Evolutionary conservation across 1,284 basidiomycete species (phyloP).

Genomic region (Moniliophthora roreri): DNA sequence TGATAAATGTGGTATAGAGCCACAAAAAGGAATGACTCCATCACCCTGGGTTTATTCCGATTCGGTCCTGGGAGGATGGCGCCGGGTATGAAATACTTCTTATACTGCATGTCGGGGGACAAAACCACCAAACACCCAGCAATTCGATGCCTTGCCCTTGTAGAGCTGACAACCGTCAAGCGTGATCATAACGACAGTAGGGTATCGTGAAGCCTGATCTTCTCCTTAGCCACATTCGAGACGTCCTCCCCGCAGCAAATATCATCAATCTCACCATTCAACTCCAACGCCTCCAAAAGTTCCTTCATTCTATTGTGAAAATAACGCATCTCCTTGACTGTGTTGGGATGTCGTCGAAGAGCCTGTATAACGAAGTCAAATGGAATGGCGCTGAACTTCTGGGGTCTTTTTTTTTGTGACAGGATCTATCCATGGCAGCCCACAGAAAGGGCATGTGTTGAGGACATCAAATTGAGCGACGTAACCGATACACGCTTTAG

Average conservation of each 20-base stretch:
- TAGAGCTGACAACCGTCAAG: conserved; percentile 33
- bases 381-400: conserved; percentile 20
- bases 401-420: conserved; percentile 8
- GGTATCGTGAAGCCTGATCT: conserved; percentile 22
- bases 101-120: conserved; percentile 25
- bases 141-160: conserved; percentile 25
- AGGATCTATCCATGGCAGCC: conserved; percentile 21
- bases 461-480: conserved; percentile 23
- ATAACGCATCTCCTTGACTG: conserved; percentile 22
- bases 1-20: conserved; percentile 22
- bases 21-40: conserved; percentile 29
- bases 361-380: conserved; percentile 24
- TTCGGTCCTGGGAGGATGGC: conserved; percentile 29
- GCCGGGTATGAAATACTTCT: conserved; percentile 24
- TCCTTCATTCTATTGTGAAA: not conserved
- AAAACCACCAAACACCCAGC: conserved; percentile 29
- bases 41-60: conserved; percentile 27
- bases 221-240: conserved; percentile 15
- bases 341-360: conserved; percentile 14
- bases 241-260: conserved; percentile 20
- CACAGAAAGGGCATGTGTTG: conserved; percentile 23
- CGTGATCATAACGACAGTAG: conserved; percentile 26
- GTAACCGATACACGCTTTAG: conserved; percentile 26
- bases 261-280: conserved; percentile 17
- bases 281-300: conserved; percentile 10